Base-by-base conservation (phyloP, 768 basidiomycete genomes). In the Jaapia argillacea region DNA sequence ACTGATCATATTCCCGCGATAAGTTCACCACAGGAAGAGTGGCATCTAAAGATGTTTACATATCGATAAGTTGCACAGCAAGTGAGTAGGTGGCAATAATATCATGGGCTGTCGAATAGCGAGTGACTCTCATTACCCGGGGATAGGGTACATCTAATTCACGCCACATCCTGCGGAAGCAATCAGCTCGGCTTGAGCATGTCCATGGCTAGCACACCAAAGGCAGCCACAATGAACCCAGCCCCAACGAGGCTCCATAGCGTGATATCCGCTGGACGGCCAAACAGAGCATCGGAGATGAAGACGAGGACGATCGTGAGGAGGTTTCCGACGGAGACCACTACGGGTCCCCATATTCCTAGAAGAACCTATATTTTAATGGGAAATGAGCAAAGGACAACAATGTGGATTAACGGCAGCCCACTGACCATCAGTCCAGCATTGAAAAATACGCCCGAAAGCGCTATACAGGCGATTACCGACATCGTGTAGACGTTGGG, bases 281-380 rank as follows among this genome's bases (percentile, higher is more conserved):
- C 79, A 48, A 91, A 82, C 14, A 81, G 50, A 5, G 83, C 69
- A 61, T 97, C 92, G 33, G 84, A 77, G 13, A 88, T 53, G 38
- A 91, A 75, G 12, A 91, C 86, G 40, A 96, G 71, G 27, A 94
- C 87, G 51, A 94, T 93, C 4, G 92, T 92, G n/a, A 94, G 71
- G n/a, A 98, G 72, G 60, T 77, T 90, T 36, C 90, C 91, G 24
- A 96, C 91, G 2, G 87, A 89, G 6, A 81, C 79, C 35, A 90
- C 75, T 33, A 92, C 78, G 4, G 90, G 90, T 3, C 90, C 90
- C 86, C 87, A 92, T 22, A 86, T 61, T 22, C 85, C 85, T 39
- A 94, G 66, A 3, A 94, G 67, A 43, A 86, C 71, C 88, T 91
- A 50, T 45, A 39, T 12, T 7, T 41, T 22, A 47, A 4, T 43